Base-by-base conservation (phyloP, 2,329 filamentous ascomycete genomes). In the Periconia digitata region DNA sequence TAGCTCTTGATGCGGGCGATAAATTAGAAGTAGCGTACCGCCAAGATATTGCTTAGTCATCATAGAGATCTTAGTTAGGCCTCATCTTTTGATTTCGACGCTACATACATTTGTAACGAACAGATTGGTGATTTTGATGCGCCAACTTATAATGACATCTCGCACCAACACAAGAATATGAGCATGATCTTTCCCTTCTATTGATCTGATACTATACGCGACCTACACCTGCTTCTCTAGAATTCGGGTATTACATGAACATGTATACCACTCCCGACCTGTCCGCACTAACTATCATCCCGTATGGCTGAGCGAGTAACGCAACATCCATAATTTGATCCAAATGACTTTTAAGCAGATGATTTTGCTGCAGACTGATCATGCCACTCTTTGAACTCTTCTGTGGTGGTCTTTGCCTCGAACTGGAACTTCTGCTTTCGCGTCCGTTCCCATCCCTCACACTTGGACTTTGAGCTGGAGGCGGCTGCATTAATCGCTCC, bases 281-380 rank as follows among this genome's bases (percentile, higher is more conserved):
- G 76, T 99, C 94, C 45, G 88, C 92, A 57, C 89, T 95, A 42
- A 97, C 79, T 27, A 92, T 87, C 90, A 97, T 96, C 4, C 87
- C 88, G 70, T 95, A 96, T 20, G 94, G 94, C 55, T 83, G 79
- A 75, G 96, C 90, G 58, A 99, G 72, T 64, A 97, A 75, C n/a
- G 87, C 87, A 58, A 96, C 85, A 73, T 97, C 92, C 63, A 89
- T 82, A 50, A 99, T 85, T 3, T 85, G 85, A 72, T 99, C 94
- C 62, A 96, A 72, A 73, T 99, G 94, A 49, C 87, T 90, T 67
- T 85, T 87, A 48, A 97, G 74, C 58, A 99, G 71, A 71, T 90
- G 85, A 69, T 95, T 90, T 68, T 96, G 92, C 73, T 95, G 89
- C 56, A 88, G 92, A 89, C 36, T 96, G 85, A 96, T 94, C 22